Conservation (phyloP, 805 yeast genomes). For the Sugiyamaella marilandica region DNA sequence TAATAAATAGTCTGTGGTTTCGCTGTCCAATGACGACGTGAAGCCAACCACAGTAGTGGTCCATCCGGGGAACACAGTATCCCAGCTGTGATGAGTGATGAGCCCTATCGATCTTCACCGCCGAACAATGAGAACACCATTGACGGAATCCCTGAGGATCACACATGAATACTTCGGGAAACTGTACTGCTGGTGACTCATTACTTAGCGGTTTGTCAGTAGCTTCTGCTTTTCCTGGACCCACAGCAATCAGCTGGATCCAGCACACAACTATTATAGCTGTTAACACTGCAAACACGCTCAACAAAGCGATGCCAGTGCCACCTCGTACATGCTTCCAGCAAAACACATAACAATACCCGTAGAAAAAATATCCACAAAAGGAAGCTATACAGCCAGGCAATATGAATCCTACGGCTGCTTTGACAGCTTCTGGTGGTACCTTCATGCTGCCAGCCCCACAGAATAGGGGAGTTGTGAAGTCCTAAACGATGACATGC, state of each 20-base stretch:
- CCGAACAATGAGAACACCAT: constrained; percentile 67
- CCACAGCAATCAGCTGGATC: constrained; percentile 42
- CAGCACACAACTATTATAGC: constrained; percentile 37
- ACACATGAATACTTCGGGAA: constrained; percentile 62
- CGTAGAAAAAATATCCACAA: constrained; percentile 43
- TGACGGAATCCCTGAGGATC: constrained; percentile 69
- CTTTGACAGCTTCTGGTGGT: neutral
- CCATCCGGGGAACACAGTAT: constrained; percentile 67
- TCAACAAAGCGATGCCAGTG: constrained; percentile 39
- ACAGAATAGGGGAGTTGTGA: neutral
- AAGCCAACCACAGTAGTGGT: constrained; percentile 79
- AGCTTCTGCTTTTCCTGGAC: constrained; percentile 51
- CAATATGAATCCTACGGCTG: neutral
- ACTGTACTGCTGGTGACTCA: constrained; percentile 12
- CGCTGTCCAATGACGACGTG: constrained; percentile 65
- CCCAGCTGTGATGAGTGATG: constrained; percentile 60
- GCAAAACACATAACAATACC: constrained; percentile 42
- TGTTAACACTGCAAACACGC: constrained; percentile 28
- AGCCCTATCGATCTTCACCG: constrained; percentile 60
- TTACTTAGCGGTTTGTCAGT: constrained; percentile 12
- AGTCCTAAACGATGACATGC: too few species aligned
- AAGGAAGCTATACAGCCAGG: constrained; percentile 23
- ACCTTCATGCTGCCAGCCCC: neutral
- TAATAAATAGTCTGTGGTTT: constrained; percentile 59
- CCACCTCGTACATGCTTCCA: constrained; percentile 37